phyloP scores from a whole-genome alignment of 768 basidiomycete genomes.

The Tricholoma flavovirens region DNA sequence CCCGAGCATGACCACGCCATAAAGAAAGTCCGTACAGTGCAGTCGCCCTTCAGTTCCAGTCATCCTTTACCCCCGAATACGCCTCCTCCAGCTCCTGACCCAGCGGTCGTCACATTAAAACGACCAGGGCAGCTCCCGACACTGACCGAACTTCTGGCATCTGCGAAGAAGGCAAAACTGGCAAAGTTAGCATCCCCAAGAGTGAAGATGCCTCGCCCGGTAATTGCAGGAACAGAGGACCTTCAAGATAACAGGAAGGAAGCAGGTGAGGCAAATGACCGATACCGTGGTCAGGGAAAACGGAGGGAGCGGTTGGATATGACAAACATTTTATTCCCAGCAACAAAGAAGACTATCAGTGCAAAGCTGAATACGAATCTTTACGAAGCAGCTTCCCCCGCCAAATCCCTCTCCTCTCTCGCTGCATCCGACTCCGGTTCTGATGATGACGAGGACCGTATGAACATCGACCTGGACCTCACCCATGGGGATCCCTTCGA shows the following conservation, averaged over 20 bases:
- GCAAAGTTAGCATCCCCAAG: constrained; percentile 7
- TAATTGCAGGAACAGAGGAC: neutral
- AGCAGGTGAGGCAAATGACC: neutral
- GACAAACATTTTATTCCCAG: neutral
- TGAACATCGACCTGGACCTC: constrained; percentile 9
- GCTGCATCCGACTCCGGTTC: constrained; percentile 28
- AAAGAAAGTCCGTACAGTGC: constrained; percentile 13
- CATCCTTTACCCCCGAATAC: neutral
- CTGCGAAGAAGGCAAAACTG: constrained; percentile 30
- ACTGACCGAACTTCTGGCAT: constrained; percentile 39
- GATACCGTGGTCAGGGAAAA: neutral
- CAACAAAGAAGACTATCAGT: constrained; percentile 7
- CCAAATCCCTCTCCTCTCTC: constrained; percentile 30
- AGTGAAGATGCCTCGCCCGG: neutral
- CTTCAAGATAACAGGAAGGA: constrained; percentile 6
- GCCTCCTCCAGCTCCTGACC: constrained; percentile 13
- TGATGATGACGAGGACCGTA: constrained; percentile 16
- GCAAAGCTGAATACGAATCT: constrained; percentile 2
- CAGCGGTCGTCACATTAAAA: constrained; percentile 20
- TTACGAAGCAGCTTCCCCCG: constrained; percentile 22
- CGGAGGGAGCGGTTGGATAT: neutral
- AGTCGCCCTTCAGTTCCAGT: neutral
- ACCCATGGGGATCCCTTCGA: constrained; percentile 16
- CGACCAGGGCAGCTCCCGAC: constrained; percentile 26
- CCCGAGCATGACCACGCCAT: constrained; percentile 2